phyloP scores from a whole-genome alignment of 2,329 filamentous ascomycete species.

The Arachnomyces sp. region DNA sequence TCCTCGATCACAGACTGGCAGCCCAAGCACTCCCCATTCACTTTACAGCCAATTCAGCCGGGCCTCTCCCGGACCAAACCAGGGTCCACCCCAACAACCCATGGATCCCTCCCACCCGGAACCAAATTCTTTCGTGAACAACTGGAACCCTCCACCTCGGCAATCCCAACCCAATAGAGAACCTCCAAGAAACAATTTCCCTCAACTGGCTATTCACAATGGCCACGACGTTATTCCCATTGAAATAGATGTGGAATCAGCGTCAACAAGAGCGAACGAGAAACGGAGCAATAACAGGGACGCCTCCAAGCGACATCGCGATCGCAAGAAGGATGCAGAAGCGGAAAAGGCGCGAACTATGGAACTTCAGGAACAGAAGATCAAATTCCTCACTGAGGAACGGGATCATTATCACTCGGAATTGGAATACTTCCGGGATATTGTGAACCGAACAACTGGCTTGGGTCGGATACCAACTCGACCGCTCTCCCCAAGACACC shows the following conservation, averaged over 20 bases:
- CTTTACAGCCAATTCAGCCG: constrained; percentile 11
- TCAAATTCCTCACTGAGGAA: constrained; percentile 26
- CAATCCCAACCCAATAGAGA: no score
- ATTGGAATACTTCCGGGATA: constrained; percentile 33
- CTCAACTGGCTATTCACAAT: background rate
- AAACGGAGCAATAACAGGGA: constrained; percentile 38
- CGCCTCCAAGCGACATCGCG: constrained; percentile 34
- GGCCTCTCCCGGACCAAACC: constrained; percentile 5
- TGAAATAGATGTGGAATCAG: constrained; percentile 33
- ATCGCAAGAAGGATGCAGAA: constrained; percentile 33
- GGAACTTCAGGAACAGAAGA: constrained; percentile 26
- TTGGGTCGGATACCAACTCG: constrained; percentile 7
- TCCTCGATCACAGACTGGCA: constrained; percentile 8
- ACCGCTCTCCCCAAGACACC: constrained; percentile 9
- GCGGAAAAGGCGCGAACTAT: constrained; percentile 33
- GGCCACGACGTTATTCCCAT: constrained; percentile 28
- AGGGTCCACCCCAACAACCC: no score
- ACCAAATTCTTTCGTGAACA: no score
- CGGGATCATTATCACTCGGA: constrained; percentile 34
- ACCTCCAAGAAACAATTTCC: no score
- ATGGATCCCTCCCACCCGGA: no score
- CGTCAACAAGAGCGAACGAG: constrained; percentile 34
- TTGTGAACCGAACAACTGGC: constrained; percentile 6
- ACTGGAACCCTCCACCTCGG: no score
- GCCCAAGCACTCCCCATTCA: constrained; percentile 9